Evolutionary conservation across 768 basidiomycete genomes (phyloP), one percentile per base, ranked within the genome.

Genomic region (Suillus weaverae): DNA sequence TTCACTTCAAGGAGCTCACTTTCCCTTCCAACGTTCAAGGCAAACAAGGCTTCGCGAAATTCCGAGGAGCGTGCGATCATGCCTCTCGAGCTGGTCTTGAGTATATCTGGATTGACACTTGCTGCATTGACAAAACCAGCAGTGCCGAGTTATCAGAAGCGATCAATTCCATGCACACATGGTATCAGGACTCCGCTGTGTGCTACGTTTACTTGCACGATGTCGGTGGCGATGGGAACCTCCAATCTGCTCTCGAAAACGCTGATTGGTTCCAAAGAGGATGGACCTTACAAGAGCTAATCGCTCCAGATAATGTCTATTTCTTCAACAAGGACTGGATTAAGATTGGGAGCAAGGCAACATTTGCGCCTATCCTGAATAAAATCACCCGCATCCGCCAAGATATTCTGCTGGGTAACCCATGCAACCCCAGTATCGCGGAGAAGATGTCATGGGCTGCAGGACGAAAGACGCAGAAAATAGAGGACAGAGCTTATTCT

Each of bases 381-480:
- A 2, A 26, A 32, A 64, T 67, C n/a, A 68, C 66, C 3, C 36
- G 33, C 22, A 67, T 68, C n/a, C 66, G 61, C 22, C 1, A 9
- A 20, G 33, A 54, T 22, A 35, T 64, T 32, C 62, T 67, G n/a
- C 41, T 53, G 59, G 46, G 43, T 43, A 41, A 39, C 50, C 38
- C 26, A 50, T 20, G 36, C 46, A 26, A 33, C 14, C 62, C 65
- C 39, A 65, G 64, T 18, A 62, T 72, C 61, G 61, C 64, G 3
- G 65, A 74, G 50, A 70, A 67, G 33, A 70, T 76, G 68, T 68
- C 62, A 60, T 77, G 74, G 74, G 76, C 76, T 11, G 67, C 74
- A 0, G 64, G 39, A 44, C 73, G 75, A 61, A 69, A 69, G 65
- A 76, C 75, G 30, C 75, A 72, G 7, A 66, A 70, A 62, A 20